Evolutionary conservation across 441 rosid genomes (phyloP).

Genomic region (Pelargonium myrrhifolium): DNA sequence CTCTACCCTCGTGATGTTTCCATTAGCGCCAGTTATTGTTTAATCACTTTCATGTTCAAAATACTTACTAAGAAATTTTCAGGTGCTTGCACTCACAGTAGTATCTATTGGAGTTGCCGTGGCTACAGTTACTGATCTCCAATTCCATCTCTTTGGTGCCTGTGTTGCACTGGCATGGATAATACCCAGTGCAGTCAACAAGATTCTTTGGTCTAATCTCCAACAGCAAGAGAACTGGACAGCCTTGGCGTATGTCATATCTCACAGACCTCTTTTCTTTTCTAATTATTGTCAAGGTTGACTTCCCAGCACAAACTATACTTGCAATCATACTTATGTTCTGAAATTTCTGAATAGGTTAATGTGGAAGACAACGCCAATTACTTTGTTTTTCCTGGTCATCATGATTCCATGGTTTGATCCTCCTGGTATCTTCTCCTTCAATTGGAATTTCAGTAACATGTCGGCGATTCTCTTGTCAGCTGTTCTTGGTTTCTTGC

Average conservation of each 20-base stretch:
- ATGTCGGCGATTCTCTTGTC: constrained; percentile 56
- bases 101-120: constrained; percentile 86
- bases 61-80: constrained; percentile 11
- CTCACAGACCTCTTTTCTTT: not conserved
- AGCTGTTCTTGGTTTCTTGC: constrained; percentile 82
- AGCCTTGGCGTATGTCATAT: constrained; percentile 59
- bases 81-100: constrained; percentile 59
- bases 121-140: constrained; percentile 80
- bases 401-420: constrained; percentile 90
- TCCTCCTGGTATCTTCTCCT: constrained; percentile 74
- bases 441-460: constrained; percentile 67
- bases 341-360: constrained; percentile 34
- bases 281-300: not conserved
- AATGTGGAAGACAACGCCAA: constrained; percentile 98
- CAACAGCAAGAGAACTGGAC: constrained; percentile 93
- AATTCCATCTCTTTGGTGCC: constrained; percentile 74
- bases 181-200: constrained; percentile 79
- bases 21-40: too few relatives aligned
- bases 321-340: not conserved
- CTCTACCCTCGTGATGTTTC: too few relatives aligned
- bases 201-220: constrained; percentile 87
- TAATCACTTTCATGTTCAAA: too few relatives aligned
- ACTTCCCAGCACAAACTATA: not conserved
- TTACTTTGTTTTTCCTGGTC: constrained; percentile 68
- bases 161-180: constrained; percentile 78